Evolutionary conservation across 495 filamentous ascomycete genomes (phyloP), one percentile per base, ranked within the genome.

Genomic region (Penicillium manginii): DNA sequence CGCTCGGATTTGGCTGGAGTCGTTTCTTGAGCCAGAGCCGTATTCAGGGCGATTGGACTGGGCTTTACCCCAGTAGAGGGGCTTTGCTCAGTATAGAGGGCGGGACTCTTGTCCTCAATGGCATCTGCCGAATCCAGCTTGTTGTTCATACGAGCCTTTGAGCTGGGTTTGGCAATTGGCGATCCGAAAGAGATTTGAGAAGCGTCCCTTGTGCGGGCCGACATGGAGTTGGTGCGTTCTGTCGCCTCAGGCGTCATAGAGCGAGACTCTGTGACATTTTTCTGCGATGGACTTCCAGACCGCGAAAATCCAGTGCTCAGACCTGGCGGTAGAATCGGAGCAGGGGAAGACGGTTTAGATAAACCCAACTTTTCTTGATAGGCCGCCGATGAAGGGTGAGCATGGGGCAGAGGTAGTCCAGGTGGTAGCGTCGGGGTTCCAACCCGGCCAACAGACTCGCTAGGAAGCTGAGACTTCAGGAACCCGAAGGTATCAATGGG

Each of bases 371-470:
- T 62, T 18, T 74, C 74, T 33, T 82, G 75, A 32, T 75, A 72
- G 7, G 70, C 57, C 14, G 66, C 47, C 12, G 78, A 75, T 0
- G 77, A 71, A 23, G 84, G 76, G 56, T 88, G 84, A 3, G 75
- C 69, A 52, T 82, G 82, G 4, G 82, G 80, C 12, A 86, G 67
- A 14, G 82, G 82, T 43, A 91, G 83, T 0, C 88, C 89, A 22
- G 89, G 88, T 33, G 88, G 88, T 10, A 88, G 73, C 2, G 79
- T 81, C 3, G 87, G 86, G 10, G 84, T 86, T 3, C 80, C 80
- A 33, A 79, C 71, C 23, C 78, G 77, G 35, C 67, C 70, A 14
- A 68, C 58, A 46, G 74, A 69, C 18, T 78, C 75, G 33, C 47
- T 62, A 15, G 68, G 61, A 11, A 77, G 58, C 54, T 77, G 77